Percentiles rank a stretch among this genome's conserved stretches.
Evolutionary conservation across 148 eudicot genomes (phyloP).

Genomic region (Persicaria maculosa): DNA sequence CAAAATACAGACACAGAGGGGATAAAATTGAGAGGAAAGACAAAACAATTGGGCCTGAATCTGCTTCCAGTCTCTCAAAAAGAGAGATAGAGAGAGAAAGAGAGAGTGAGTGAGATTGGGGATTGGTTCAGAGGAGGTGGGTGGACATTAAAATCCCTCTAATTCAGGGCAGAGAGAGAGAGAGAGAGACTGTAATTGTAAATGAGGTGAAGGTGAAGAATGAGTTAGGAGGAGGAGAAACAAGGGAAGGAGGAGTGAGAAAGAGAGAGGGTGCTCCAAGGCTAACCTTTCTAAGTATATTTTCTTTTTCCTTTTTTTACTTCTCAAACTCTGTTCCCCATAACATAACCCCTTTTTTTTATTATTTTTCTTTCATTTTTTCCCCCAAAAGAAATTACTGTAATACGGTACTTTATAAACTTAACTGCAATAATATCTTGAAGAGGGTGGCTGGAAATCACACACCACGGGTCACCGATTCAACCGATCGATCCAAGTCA

Average conservation of each 20-base stretch:
- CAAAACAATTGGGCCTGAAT: not conserved
- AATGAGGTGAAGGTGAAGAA: conserved; percentile 1
- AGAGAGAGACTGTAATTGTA: not conserved
- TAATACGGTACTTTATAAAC: too few species aligned
- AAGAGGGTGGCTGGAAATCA: too few species aligned
- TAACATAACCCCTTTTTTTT: too few species aligned
- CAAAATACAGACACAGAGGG: too few species aligned
- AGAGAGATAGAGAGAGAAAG: too few species aligned
- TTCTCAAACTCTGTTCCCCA: too few species aligned
- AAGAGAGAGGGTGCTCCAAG: not conserved
- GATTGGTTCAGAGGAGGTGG: conserved; percentile 33
- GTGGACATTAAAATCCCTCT: conserved; percentile 72
- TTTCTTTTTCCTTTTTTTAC: too few species aligned
- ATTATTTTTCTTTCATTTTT: too few species aligned
- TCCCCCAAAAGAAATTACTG: too few species aligned
- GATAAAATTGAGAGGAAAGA: not conserved
- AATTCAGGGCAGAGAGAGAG: conserved; percentile 45
- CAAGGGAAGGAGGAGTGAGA: not conserved
- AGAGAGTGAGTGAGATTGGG: not conserved
- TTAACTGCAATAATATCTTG: too few species aligned
- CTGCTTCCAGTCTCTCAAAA: not conserved
- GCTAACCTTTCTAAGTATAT: not conserved
- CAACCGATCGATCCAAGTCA: too few species aligned
- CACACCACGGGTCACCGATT: too few species aligned
- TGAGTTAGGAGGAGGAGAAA: not conserved